Evolutionary conservation across 2,329 filamentous ascomycete genomes (phyloP), one percentile per base, ranked within the genome.

Genomic region (Plectosphaerella cucumerina): DNA sequence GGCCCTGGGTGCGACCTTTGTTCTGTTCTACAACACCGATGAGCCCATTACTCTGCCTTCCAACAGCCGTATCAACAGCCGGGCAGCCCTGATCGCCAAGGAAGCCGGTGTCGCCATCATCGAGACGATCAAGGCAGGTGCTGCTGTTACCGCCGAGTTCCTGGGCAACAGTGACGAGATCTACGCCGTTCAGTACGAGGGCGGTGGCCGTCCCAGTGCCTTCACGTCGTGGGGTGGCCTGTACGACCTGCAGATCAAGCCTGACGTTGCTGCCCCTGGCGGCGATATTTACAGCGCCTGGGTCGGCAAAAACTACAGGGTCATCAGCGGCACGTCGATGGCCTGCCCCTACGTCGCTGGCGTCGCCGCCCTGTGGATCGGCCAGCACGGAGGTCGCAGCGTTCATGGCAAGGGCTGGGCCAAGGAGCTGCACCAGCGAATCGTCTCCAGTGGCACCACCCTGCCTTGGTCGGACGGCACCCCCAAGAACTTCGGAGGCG

Each of bases 261-360:
- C 72, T 8, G 67, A 75, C 48, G 56, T 75, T 44, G 68, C 67
- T 12, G 65, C 70, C 0, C 71, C 72, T 4, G 71, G 73, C 42
- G 68, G 68, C 33, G 63, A 68, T 12, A 60, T 62, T 43, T 65
- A 73, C 42, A 72, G 70, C 14, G 75, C 73, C 4, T 77, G 69
- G 46, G 67, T 70, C 3, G 59, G 56, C 58, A 21, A 63, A 71
- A 69, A 4, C 58, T 62, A 62, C 44, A 65, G 65, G 14, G 65
- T 77, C 8, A 61, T 72, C 22, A 71, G 66, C 44, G 75, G 75
- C 44, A 78, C 75, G 1, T 74, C 70, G 2, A 77, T 77, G 75
- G 70, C 73, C 8, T 67, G 66, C 42, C 73, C 73, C 3, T 72
- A 72, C 49, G 63, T 74, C 12, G 73, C 73, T 23, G 73, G 71